These are phyloP conservation scores for Globisporangium middletonii DNA, from an alignment of 352 stramenopile species.

Conservation along the genomic window DNA sequence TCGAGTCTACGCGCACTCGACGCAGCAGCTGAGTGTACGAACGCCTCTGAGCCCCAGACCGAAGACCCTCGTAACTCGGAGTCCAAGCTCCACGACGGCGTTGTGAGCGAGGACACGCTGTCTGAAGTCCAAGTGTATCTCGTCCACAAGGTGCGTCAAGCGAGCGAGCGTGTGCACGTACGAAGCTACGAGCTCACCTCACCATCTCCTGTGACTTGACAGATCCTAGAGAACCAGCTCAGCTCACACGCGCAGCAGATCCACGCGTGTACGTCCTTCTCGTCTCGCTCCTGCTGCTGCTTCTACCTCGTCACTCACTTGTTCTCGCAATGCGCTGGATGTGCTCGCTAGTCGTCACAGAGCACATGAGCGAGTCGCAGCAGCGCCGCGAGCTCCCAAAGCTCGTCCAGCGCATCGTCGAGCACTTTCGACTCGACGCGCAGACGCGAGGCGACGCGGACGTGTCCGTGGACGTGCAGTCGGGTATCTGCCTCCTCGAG, in stretches of 20 bases:
- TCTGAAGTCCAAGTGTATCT: slow-evolving; percentile 27
- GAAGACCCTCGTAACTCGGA: not conserved
- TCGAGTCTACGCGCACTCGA: not conserved
- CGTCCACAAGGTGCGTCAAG: slow-evolving; percentile 20
- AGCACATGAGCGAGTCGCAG: slow-evolving; percentile 36
- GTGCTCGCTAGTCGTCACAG: slow-evolving; percentile 21
- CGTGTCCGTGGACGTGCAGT: slow-evolving; percentile 55
- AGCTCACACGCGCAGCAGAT: slow-evolving; percentile 46
- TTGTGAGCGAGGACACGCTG: slow-evolving; percentile 17
- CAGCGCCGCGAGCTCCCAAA: slow-evolving; percentile 24
- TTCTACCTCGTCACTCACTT: not conserved
- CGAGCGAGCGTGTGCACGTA: not conserved
- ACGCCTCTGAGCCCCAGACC: too few relatives aligned
- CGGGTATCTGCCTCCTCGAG: slow-evolving; percentile 61
- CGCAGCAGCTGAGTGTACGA: not conserved
- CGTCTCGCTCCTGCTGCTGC: too few relatives aligned
- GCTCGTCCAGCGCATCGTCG: slow-evolving; percentile 32
- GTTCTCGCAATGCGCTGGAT: not conserved
- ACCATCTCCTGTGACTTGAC: not conserved
- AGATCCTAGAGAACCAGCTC: slow-evolving; percentile 53
- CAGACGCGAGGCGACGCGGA: slow-evolving; percentile 21
- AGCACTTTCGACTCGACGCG: slow-evolving; percentile 29
- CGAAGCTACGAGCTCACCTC: not conserved
- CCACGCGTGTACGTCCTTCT: slow-evolving; percentile 33
- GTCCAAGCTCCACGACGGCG: not conserved